Evolutionary conservation across 2,329 filamentous ascomycete genomes (phyloP).

Genomic region (Samsoniella hepiali): DNA sequence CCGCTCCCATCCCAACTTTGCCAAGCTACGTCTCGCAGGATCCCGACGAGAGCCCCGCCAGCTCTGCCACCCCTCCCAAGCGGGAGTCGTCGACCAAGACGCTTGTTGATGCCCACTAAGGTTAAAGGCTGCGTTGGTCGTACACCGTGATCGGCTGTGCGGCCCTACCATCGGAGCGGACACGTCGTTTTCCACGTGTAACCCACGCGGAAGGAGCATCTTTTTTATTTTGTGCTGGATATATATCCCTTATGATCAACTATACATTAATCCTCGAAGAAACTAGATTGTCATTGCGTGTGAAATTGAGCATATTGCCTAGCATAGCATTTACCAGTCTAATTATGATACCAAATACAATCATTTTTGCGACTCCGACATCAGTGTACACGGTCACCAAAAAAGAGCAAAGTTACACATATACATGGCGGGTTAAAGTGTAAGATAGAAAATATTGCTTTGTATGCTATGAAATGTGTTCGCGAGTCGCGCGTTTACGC

Average conservation of each 20-base stretch:
- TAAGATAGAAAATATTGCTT: conserved; percentile 6
- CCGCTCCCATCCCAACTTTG: neutral
- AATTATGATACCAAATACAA: conserved; percentile 9
- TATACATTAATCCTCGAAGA: neutral
- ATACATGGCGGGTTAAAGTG: too few species aligned
- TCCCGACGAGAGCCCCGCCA: conserved; percentile 22
- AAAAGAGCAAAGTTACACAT: too few species aligned
- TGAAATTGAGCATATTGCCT: neutral
- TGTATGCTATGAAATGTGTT: conserved; percentile 18
- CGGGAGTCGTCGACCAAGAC: conserved; percentile 18
- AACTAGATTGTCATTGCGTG: neutral
- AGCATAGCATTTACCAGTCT: conserved; percentile 12
- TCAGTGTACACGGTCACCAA: neutral
- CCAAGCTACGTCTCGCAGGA: conserved; percentile 7
- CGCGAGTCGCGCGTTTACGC: conserved; percentile 12
- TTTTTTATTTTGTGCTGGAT: neutral
- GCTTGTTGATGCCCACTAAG: neutral
- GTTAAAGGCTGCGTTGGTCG: neutral
- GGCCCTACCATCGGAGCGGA: neutral
- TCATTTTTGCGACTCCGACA: neutral
- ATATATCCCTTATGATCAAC: neutral
- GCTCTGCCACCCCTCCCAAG: conserved; percentile 19
- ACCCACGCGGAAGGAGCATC: neutral
- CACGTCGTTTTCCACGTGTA: neutral
- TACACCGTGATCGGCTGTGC: neutral